These are phyloP conservation scores for Fusarium chlamydosporum DNA, from an alignment of 2,329 filamentous ascomycete species.

Conservation along the genomic window DNA sequence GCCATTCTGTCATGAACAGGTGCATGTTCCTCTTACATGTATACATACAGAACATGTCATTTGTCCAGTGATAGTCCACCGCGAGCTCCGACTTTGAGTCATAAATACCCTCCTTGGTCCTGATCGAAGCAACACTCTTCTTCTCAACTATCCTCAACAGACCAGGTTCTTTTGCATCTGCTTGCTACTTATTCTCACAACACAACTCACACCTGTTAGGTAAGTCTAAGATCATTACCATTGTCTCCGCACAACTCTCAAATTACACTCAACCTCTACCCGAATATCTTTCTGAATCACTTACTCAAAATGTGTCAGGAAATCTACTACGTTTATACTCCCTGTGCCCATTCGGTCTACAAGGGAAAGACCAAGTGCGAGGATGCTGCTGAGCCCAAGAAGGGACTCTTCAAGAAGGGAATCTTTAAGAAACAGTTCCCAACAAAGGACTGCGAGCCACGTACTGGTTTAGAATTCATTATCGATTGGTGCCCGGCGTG, in stretches of 20 bases:
- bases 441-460: conserved; percentile 1
- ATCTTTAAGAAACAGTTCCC: background rate
- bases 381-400: background rate
- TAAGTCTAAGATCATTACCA: background rate
- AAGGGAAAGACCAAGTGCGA: background rate
- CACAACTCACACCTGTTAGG: background rate
- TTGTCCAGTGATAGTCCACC: background rate
- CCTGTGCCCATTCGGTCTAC: conserved; percentile 10
- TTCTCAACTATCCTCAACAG: background rate
- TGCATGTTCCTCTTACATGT: background rate
- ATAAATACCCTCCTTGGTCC: background rate
- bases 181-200: background rate
- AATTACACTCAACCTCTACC: background rate
- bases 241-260: background rate
- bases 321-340: conserved; percentile 9
- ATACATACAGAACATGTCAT: background rate
- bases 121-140: background rate
- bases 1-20: background rate
- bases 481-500: conserved; percentile 23
- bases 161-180: background rate
- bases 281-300: background rate
- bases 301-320: conserved; percentile 17
- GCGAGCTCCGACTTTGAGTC: background rate
- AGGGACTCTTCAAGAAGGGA: background rate
- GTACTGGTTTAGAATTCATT: background rate